A percentile compares a stretch with the other conserved stretches of the same genome.
These are phyloP conservation scores for Zygosaccharomyces lentus DNA, from an alignment of 805 yeast genomes.

Conservation along the genomic window DNA sequence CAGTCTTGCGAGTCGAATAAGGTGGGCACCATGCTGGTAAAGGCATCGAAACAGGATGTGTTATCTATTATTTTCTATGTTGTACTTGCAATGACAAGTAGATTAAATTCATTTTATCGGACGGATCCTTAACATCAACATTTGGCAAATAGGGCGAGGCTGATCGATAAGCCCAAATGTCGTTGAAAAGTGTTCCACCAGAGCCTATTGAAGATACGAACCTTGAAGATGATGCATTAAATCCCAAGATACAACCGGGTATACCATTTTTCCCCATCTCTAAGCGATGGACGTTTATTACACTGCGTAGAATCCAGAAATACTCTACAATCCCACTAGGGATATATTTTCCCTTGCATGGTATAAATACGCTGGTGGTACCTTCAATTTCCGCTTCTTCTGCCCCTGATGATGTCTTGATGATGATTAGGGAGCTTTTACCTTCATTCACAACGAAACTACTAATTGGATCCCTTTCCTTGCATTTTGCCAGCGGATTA, in stretches of 20 bases:
- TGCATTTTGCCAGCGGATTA: constrained; percentile 17
- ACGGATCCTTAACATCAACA: neutral
- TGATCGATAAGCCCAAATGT: neutral
- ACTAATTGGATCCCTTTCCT: constrained; percentile 10
- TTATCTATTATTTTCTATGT: neutral
- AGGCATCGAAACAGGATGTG: constrained; percentile 9
- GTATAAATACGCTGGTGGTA: constrained; percentile 21
- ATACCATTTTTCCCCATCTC: constrained; percentile 16
- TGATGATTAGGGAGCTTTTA: constrained; percentile 26
- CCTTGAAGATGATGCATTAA: constrained; percentile 10
- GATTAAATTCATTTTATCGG: neutral
- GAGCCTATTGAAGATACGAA: constrained; percentile 17
- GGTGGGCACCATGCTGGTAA: constrained; percentile 35
- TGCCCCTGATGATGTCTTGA: constrained; percentile 26
- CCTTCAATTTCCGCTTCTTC: constrained; percentile 21
- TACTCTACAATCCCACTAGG: constrained; percentile 24
- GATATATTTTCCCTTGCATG: constrained; percentile 26
- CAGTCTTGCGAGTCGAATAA: constrained; percentile 24
- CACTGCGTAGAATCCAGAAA: constrained; percentile 20
- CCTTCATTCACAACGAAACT: constrained; percentile 21
- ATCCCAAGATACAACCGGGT: constrained; percentile 8
- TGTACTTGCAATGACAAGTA: neutral
- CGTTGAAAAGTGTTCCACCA: constrained; percentile 20
- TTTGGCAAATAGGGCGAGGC: neutral
- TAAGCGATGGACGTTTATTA: constrained; percentile 9